Evolutionary conservation across 164 flowering plant genomes (phyloP).

Genomic region (Cinnamomum micranthum): DNA sequence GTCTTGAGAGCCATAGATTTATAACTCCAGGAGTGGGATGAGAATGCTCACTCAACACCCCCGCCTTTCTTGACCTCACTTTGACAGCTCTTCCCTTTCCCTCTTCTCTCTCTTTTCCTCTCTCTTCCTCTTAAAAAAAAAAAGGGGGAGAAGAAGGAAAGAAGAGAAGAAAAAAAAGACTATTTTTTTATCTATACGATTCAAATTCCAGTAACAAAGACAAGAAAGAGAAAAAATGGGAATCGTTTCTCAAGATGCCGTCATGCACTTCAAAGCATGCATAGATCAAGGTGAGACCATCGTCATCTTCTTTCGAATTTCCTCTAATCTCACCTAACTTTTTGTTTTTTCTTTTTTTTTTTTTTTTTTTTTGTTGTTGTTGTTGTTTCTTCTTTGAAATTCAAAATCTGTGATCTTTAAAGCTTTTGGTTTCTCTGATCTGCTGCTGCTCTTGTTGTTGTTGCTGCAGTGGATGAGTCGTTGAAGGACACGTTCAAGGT

Average conservation of each 20-base stretch:
- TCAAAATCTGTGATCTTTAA: background rate
- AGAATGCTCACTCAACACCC: background rate
- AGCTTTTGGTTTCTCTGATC: background rate
- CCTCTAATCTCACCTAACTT: background rate
- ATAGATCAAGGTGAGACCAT: conserved; percentile 45
- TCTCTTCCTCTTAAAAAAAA: background rate
- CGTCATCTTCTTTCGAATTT: background rate
- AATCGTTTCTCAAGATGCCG: conserved; percentile 39
- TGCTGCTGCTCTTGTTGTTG: conserved; percentile 1
- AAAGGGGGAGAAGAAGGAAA: background rate
- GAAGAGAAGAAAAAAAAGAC: background rate
- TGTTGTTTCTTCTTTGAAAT: background rate
- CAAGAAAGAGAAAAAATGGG: conserved; percentile 33
- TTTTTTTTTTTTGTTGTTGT: too few species aligned
- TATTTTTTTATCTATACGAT: background rate
- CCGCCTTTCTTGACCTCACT: background rate
- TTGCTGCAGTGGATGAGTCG: conserved; percentile 28
- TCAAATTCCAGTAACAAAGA: background rate
- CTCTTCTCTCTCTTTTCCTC: background rate
- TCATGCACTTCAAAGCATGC: conserved; percentile 42
- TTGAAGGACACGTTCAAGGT: conserved; percentile 33
- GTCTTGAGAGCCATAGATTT: too few species aligned
- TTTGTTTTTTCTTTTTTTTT: background rate
- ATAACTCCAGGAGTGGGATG: too few species aligned
- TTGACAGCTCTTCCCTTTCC: background rate